Base-by-base conservation (phyloP, 2,329 filamentous ascomycete genomes). In the Aureobasidium sp. region DNA sequence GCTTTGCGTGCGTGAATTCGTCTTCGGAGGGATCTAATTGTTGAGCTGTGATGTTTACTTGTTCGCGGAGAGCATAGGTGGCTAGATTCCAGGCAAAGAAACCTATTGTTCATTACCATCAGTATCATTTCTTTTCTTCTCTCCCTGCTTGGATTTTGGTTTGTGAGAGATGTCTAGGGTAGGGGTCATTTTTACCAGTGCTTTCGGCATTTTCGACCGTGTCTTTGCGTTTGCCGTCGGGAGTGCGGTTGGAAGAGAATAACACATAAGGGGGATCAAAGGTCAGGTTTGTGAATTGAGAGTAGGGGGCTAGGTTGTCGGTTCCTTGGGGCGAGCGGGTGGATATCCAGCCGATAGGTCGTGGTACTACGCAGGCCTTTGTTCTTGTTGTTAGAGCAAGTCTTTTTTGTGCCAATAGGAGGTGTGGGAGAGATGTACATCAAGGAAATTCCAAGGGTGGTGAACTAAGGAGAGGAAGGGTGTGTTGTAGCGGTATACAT, bases 261-360 rank as follows among this genome's bases (percentile, higher is more conserved):
- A 86, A 83, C 31, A 86, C 79, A 67, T 84, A 84, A 0, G 84
- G 84, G 0, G 83, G 84, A 68, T 85, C 82, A 71, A 84, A 86
- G 36, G 81, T 84, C 0, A 86, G 77, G 66, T 86, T 86, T 71
- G 82, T 84, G 77, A 86, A 86, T 71, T 86, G 84, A 0, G 75
- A 80, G 72, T 83, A 86, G 0, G 84, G 84, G 0, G 83, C 84
- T 2, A 86, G 77, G 66, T 86, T 86, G 68, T 81, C 75, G 53
- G 72, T 68, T 63, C 79, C 78, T 7, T 70, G 66, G 17, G 71
- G 68, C n/a, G 78, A 80, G 63, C 78, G 75, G 0, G 83, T 84
- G 25, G 79, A 83, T 67, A 86, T 85, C 83, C 84, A 86, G 65
- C 84, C 84, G 57, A 86, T 86, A 25, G 84, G 83, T 17, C 84